Base-by-base conservation (phyloP, 805 yeast species). In the Saturnispora zaruensis region DNA sequence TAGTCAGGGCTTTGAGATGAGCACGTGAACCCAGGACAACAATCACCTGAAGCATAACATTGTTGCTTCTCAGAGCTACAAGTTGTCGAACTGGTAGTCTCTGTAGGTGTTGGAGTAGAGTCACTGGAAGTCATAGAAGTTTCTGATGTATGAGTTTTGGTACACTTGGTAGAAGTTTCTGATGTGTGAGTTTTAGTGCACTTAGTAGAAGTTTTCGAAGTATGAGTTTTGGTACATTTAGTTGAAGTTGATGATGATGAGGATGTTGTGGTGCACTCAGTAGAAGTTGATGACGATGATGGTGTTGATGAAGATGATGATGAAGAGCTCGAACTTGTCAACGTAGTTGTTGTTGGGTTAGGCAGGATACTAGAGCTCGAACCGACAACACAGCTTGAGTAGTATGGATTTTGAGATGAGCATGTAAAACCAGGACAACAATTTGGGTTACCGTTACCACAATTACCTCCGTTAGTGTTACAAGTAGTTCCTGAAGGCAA, bases 71-170 rank as follows among this genome's bases (percentile, higher is more conserved):
- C 14, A 28, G 32, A 28, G 11, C 32, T 28, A 28, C 32, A 28
- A 9, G 32, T 14, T 28, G 32, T 28, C 13, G 32, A 11, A 28
- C 14, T 28, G 5, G 32, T 28, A 7, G 32, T 28, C 4, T 9
- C 13, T 14, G n/a, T 14, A 7, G 32, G 32, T 9, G 32, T 28
- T 9, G 32, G 13, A 4, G 14, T 28, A 28, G 32, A 28, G 2
- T 41, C 30, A 11, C 32, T 43, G 24, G 43, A 38, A 16, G 48
- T 44, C 14, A 50, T 13, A 24, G 52, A 23, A 8, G 49, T n/a
- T n/a, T n/a, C n/a, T n/a, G n/a, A n/a, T n/a, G n/a, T n/a, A n/a
- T n/a, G n/a, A n/a, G n/a, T n/a, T n/a, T n/a, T n/a, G n/a, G n/a
- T n/a, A n/a, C n/a, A n/a, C n/a, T n/a, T n/a, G n/a, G n/a, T n/a